phyloP scores from a whole-genome alignment of 441 rosid species.

The Flueggea neowawraea region DNA sequence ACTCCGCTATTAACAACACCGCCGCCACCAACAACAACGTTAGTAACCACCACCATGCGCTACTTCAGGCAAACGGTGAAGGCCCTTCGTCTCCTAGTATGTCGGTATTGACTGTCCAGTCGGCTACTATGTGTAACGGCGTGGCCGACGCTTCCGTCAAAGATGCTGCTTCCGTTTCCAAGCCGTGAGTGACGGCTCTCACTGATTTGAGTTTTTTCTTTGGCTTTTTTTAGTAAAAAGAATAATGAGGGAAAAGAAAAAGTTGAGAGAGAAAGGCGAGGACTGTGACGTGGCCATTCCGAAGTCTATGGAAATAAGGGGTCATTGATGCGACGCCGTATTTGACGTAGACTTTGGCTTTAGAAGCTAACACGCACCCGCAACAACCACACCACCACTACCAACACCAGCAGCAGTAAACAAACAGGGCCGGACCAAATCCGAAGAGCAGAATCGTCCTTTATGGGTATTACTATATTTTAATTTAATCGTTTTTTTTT shows the following conservation, averaged over 20 bases:
- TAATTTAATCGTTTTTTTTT: conserved; percentile 1
- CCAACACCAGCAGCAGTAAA: conserved; percentile 2
- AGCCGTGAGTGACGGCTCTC: conserved; percentile 67
- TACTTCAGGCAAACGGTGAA: conserved; percentile 39
- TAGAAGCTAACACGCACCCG: conserved; percentile 14
- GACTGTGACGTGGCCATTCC: conserved; percentile 15
- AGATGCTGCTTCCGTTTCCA: conserved; percentile 68
- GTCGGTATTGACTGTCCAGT: conserved; percentile 77
- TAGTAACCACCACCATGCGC: conserved; percentile 1
- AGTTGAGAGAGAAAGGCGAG: neutral
- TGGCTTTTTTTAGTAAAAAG: neutral
- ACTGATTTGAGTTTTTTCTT: conserved; percentile 6
- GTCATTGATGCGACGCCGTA: conserved; percentile 44
- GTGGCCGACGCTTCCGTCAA: conserved; percentile 41
- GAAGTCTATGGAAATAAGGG: conserved; percentile 46
- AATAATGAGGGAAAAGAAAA: too few relatives aligned
- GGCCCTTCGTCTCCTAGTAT: conserved; percentile 66
- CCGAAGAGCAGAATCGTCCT: neutral
- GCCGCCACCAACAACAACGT: conserved; percentile 16
- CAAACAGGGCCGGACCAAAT: conserved; percentile 6
- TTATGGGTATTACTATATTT: neutral
- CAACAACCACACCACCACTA: conserved; percentile 3
- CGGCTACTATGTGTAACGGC: conserved; percentile 44
- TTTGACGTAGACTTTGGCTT: conserved; percentile 36
- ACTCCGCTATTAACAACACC: neutral